Evolutionary conservation across 1,139 yeast species (phyloP), one percentile per base, ranked within the genome.

Genomic region (Blastobotrys proliferans): DNA sequence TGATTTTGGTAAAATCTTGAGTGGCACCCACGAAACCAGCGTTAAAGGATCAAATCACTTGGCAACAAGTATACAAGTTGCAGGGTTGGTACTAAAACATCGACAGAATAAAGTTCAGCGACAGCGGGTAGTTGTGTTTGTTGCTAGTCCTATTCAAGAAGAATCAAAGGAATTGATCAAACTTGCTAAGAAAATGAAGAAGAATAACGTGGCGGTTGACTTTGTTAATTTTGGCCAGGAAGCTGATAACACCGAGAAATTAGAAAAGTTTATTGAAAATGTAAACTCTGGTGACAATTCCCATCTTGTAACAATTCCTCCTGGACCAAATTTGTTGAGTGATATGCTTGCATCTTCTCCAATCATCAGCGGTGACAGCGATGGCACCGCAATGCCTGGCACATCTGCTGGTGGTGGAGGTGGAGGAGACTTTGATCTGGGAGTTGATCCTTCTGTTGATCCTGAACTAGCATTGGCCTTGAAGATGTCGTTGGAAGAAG

Each of bases 401-500:
- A 65, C 61, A 10, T 62, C 61, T 18, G 76, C 71, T 19, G 56
- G 51, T 21, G 52, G 52, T 14, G 69, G 68, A 26, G 74, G 71
- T 32, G 77, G 71, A 39, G 74, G 69, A 41, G 68, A 69, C 46
- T 73, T 72, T 62, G 82, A 76, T 51, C 75, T 77, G 53, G 81
- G 85, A 40, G 76, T 82, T 30, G 97, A 92, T 64, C 94, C 96
- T 22, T 81, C 82, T 53, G 85, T 86, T 79, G 99, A 92, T 57
- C 98, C 98, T 20, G 98, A 94, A 64, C 77, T 92, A 60, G 98
- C 97, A 1, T 74, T 92, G 71, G 98, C 97, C 0, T 76, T 92
- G 56, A 74, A 94, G 58, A 76, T 85, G 66, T 83, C 94, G 2
- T 70, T 85, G 50, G 94, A 85, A 58, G 95, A 85, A 58, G 94